phyloP scores from a whole-genome alignment of 106 monocot species.

The Platanthera guangdongensis region DNA sequence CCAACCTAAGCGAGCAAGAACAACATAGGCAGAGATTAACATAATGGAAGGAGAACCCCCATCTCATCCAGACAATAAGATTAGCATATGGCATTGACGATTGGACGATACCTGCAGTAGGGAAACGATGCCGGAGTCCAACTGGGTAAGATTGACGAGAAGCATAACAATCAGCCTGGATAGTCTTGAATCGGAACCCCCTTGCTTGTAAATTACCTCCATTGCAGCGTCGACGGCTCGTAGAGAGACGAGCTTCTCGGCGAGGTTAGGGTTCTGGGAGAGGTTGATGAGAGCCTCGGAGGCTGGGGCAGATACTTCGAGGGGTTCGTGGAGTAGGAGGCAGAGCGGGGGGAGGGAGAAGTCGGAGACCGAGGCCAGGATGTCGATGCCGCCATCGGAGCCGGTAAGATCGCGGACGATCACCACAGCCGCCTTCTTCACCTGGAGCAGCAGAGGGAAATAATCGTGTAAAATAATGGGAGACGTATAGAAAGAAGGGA shows the following conservation, averaged over 20 bases:
- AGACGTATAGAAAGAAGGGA: neutral
- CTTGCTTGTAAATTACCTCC: slow-evolving; percentile 45
- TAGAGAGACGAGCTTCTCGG: slow-evolving; percentile 37
- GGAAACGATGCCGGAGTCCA: slow-evolving; percentile 51
- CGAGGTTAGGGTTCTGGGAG: slow-evolving; percentile 42
- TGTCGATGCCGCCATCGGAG: slow-evolving; percentile 40
- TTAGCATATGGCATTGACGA: neutral
- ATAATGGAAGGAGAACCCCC: neutral
- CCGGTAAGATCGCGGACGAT: slow-evolving; percentile 81
- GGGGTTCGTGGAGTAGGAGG: slow-evolving; percentile 32
- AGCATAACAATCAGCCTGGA: slow-evolving; percentile 64
- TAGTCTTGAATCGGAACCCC: slow-evolving; percentile 9
- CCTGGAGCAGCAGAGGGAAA: slow-evolving; percentile 11
- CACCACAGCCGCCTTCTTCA: slow-evolving; percentile 66
- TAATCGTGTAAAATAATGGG: neutral
- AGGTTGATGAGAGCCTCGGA: slow-evolving; percentile 82
- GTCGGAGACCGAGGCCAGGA: slow-evolving; percentile 39
- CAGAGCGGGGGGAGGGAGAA: slow-evolving; percentile 36
- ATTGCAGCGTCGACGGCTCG: slow-evolving; percentile 33
- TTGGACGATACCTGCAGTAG: slow-evolving; percentile 58
- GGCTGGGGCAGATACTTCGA: slow-evolving; percentile 32
- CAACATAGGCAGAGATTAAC: neutral
- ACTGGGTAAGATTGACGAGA: slow-evolving; percentile 75
- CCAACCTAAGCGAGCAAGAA: slow-evolving; percentile 45
- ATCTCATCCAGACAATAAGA: neutral